These are phyloP conservation scores for Exophiala viscosa DNA, from an alignment of 2,329 filamentous ascomycete genomes.

Conservation along the genomic window DNA sequence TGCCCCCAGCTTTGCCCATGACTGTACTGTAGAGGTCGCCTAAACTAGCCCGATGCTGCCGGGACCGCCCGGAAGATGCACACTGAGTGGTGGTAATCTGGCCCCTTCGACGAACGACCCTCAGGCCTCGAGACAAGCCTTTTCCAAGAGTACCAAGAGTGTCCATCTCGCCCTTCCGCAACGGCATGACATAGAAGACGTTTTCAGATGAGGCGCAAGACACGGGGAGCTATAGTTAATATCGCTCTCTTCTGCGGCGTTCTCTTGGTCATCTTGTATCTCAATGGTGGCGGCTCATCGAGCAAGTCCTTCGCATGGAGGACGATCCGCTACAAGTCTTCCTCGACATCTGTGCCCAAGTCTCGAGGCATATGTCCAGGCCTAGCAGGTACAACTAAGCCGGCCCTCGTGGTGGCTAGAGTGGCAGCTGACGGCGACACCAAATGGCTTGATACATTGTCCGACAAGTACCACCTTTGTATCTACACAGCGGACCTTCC, in stretches of 20 bases:
- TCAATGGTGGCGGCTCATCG: conserved; percentile 32
- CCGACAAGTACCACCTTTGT: conserved; percentile 44
- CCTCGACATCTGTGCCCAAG: conserved; percentile 34
- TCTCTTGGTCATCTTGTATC: conserved; percentile 37
- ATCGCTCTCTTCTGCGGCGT: conserved; percentile 35
- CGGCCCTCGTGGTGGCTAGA: conserved; percentile 45
- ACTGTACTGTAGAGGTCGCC: too few species aligned
- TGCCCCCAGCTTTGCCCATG: too few species aligned
- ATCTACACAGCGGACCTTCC: conserved; percentile 43
- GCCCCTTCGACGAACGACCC: too few species aligned
- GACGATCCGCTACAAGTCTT: conserved; percentile 42
- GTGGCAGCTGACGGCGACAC: conserved; percentile 41
- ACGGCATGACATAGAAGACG: not conserved
- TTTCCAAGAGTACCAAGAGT: too few species aligned
- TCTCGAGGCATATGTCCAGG: conserved; percentile 44
- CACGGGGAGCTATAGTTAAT: conserved; percentile 36
- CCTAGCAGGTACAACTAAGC: conserved; percentile 38
- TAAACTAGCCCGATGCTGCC: too few species aligned
- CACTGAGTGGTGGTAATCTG: too few species aligned
- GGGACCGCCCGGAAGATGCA: too few species aligned
- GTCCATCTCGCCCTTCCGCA: too few species aligned
- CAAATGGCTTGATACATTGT: conserved; percentile 41
- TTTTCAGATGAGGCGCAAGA: conserved; percentile 37
- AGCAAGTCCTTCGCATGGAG: conserved; percentile 42
- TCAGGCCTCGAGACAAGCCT: too few species aligned